Conservation (phyloP, 192 early-diverging fungal genomes). For the Rhizophlyctis rosea region DNA sequence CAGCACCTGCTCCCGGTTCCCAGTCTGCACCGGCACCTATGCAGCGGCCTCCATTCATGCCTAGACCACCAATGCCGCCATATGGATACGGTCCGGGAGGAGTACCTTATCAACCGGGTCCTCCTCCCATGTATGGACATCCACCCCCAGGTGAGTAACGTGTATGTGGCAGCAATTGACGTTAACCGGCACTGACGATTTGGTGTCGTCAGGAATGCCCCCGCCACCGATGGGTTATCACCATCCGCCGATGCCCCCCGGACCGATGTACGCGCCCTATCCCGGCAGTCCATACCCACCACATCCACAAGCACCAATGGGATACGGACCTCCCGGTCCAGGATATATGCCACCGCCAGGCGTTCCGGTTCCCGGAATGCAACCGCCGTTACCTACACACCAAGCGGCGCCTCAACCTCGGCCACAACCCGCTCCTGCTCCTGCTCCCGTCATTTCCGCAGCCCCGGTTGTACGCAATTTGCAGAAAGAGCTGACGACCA, state of each 20-base stretch:
- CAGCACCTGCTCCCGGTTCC: no score
- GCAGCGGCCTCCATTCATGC: constrained; percentile 1
- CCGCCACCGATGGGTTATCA: neutral
- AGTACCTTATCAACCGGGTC: neutral
- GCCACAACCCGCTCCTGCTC: constrained; percentile 13
- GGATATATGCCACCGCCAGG: no score
- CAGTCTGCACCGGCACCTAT: no score
- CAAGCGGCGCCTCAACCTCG: no score
- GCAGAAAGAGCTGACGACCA: constrained; percentile 70
- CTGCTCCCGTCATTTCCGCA: constrained; percentile 58
- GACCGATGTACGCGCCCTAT: neutral
- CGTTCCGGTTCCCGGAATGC: no score
- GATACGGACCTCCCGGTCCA: no score
- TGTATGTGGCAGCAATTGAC: neutral
- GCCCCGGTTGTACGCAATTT: constrained; percentile 77
- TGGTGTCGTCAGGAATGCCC: neutral
- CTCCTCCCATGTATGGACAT: no score
- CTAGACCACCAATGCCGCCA: neutral
- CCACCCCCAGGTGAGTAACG: neutral
- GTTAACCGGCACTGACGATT: neutral
- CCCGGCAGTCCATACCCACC: neutral
- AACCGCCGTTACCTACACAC: no score
- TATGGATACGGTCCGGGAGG: neutral
- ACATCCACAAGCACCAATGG: neutral
- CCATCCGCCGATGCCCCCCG: neutral